Evolutionary conservation across 495 filamentous ascomycete species (phyloP), one percentile per base, ranked within the genome.

Genomic region (Podospora bellae-mahoneyi): DNA sequence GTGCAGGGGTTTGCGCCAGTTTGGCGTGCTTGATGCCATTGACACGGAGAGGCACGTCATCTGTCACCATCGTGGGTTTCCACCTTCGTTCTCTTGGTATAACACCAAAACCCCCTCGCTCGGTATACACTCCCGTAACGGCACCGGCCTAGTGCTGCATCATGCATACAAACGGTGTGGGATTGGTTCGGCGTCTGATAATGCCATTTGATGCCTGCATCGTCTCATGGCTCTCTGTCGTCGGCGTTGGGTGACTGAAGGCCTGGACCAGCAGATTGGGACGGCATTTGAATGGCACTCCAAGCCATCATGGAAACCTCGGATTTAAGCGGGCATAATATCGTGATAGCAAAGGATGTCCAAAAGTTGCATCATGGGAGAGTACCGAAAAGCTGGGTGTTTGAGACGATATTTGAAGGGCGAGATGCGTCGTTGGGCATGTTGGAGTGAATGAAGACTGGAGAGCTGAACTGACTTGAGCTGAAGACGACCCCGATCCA

Each of bases 1-100:
- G 54, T 13, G 48, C 54, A 48, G 39, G 48, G 62, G 39, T 28
- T 30, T 19, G 60, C 13, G 44, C n/a, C 20, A 27, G 16, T 54
- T 64, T 68, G 65, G 69, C 67, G 69, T 19, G 48, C 27, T 68
- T 71, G 69, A 68, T 71, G 69, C 34, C 69, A 71, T 71, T 30
- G 56, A 10, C 61, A 62, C 63, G 65, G 69, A 58, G 65, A 60
- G 65, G 65, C 65, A 71, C 69, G 69, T 64, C 65, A 71, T 71
- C 66, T 62, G 15, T 9, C 44, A 66, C 28, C 58, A 26, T 39
- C 34, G 39, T 28, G 39, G 15, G 39, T 48, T 48, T 59, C 44
- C 48, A 58, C n/a, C 28, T 18, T 30, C 23, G 28, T 18, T 26
- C 27, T 15, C 30, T 65, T 48, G 39, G 18, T 2, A 48, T 48